Conservation (phyloP, 306 rosid genomes). For the Fagus crenata region DNA sequence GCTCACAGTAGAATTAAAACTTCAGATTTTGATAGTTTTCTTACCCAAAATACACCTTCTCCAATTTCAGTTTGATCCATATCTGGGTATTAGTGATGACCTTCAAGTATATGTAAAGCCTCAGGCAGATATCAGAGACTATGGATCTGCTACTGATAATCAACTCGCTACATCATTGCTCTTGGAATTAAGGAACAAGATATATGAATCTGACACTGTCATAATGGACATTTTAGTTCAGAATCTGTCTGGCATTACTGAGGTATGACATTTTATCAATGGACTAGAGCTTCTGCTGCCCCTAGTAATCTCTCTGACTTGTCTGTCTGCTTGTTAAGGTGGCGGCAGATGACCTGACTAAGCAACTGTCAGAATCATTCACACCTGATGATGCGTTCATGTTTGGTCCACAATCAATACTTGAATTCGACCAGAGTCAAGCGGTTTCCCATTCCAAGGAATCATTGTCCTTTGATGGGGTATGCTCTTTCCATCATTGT, state of each 20-base stretch:
- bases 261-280: slow-evolving; percentile 50
- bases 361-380: slow-evolving; percentile 65
- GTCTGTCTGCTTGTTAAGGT: slow-evolving; percentile 51
- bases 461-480: slow-evolving; percentile 62
- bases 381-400: slow-evolving; percentile 81
- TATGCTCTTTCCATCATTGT: slow-evolving; percentile 20
- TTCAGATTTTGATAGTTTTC: slow-evolving; percentile 3
- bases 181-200: slow-evolving; percentile 56
- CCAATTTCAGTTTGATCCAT: slow-evolving; percentile 71
- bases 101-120: slow-evolving; percentile 71
- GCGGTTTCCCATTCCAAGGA: slow-evolving; percentile 43
- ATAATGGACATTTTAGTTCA: slow-evolving; percentile 59
- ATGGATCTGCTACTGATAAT: slow-evolving; percentile 68
- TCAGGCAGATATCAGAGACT: slow-evolving; percentile 55
- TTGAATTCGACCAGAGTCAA: slow-evolving; percentile 46
- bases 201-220: slow-evolving; percentile 47
- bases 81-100: slow-evolving; percentile 71
- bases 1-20: slow-evolving; percentile 4
- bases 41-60: not conserved
- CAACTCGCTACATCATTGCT: slow-evolving; percentile 59
- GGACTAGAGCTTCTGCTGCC: not conserved
- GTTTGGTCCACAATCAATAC: slow-evolving; percentile 77
- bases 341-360: slow-evolving; percentile 58
- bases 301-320: slow-evolving; percentile 12
- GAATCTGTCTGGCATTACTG: slow-evolving; percentile 52